Percentiles rank a stretch among this genome's conserved stretches.
Conservation (phyloP, 768 basidiomycete species). For the Kwoniella sp. region DNA sequence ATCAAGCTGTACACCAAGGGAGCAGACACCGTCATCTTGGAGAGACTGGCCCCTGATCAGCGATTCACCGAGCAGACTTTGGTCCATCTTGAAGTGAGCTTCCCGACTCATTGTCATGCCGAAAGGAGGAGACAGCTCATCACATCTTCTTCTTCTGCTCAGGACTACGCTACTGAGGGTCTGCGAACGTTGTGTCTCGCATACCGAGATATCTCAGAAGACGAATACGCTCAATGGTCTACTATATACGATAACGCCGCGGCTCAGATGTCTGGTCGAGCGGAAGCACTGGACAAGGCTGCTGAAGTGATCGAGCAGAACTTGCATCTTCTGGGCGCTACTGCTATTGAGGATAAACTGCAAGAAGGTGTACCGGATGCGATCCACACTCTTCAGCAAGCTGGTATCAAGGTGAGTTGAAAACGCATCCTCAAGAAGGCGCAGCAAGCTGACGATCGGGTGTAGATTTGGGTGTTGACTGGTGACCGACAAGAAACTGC, state of each 20-base stretch:
- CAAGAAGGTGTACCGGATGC: slow-evolving; percentile 98
- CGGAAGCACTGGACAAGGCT: slow-evolving; percentile 89
- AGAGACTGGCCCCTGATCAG: slow-evolving; percentile 77
- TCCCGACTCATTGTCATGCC: slow-evolving; percentile 9
- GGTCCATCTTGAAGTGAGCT: slow-evolving; percentile 79
- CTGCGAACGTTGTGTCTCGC: slow-evolving; percentile 95
- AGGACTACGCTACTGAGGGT: slow-evolving; percentile 96
- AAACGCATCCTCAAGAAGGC: slow-evolving; percentile 7
- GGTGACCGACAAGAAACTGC: slow-evolving; percentile 99
- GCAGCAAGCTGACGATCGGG: too few relatives aligned
- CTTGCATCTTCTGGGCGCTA: slow-evolving; percentile 87
- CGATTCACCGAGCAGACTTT: slow-evolving; percentile 79
- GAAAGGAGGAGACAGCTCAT: neutral
- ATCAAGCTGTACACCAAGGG: slow-evolving; percentile 97
- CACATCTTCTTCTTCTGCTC: neutral
- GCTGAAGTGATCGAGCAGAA: slow-evolving; percentile 97
- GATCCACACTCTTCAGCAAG: slow-evolving; percentile 95
- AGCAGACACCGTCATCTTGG: slow-evolving; percentile 95
- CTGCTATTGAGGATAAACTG: slow-evolving; percentile 96
- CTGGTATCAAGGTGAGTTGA: slow-evolving; percentile 82
- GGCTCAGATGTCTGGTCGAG: slow-evolving; percentile 83
- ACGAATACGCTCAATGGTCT: slow-evolving; percentile 88
- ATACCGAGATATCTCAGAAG: slow-evolving; percentile 84
- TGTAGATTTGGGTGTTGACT: slow-evolving; percentile 91
- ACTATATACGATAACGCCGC: slow-evolving; percentile 88